These are phyloP conservation scores for Aspergillus saccharolyticus DNA, from an alignment of 495 filamentous ascomycete species.

Conservation along the genomic window DNA sequence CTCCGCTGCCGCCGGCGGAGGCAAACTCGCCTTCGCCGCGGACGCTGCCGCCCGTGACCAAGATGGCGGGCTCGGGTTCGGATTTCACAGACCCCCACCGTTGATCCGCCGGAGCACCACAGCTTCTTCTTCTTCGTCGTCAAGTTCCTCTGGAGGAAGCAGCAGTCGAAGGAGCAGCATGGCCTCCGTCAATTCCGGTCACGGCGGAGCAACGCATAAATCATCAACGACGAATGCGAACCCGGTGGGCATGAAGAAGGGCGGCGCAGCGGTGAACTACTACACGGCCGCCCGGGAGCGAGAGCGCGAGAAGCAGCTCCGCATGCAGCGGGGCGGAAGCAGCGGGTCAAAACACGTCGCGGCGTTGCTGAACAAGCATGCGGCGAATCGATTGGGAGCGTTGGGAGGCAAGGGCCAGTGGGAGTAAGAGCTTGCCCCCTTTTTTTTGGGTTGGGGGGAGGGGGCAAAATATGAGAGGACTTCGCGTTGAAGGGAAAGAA, in stretches of 20 bases:
- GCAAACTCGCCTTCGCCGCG: conserved; percentile 58
- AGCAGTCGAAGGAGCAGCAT: background rate
- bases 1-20: conserved; percentile 8
- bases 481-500: too few species aligned
- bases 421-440: conserved; percentile 23
- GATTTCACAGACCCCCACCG: conserved; percentile 50
- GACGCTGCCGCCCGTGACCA: conserved; percentile 26
- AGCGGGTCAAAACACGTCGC: conserved; percentile 30
- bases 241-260: conserved; percentile 52
- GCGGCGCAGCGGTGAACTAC: conserved; percentile 68
- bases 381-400: conserved; percentile 27
- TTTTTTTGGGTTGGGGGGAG: background rate
- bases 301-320: conserved; percentile 56
- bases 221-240: too few species aligned
- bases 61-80: conserved; percentile 51
- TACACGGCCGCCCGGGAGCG: conserved; percentile 71
- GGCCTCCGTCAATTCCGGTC: background rate
- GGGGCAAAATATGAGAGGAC: too few species aligned
- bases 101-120: conserved; percentile 76
- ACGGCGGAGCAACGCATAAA: background rate
- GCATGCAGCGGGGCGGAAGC: conserved; percentile 45
- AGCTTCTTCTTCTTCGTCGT: conserved; percentile 38
- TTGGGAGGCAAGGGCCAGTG: conserved; percentile 34
- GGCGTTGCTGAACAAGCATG: conserved; percentile 36
- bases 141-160: background rate